Base-by-base conservation (phyloP, 768 basidiomycete species). In the Holtermanniella nyarrowii region DNA sequence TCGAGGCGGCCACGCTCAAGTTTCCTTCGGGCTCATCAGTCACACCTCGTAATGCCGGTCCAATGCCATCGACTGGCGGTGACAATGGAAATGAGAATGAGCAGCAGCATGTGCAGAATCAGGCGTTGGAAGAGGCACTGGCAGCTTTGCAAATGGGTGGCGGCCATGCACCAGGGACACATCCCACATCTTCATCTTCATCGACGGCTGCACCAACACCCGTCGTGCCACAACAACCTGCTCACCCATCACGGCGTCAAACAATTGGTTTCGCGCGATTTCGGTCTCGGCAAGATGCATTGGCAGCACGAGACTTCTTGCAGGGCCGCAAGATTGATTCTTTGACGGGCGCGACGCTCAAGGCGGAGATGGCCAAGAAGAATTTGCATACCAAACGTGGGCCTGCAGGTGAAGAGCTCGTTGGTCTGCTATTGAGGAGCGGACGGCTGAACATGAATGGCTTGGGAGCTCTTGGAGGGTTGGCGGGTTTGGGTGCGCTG, bases 351-450 rank as follows among this genome's bases (percentile, higher is more conserved):
- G 82, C 87, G 0, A 84, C 90, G 2, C 72, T 99, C 37, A 97
- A 96, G 72, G 95, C 93, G 20, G 95, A 97, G 74, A 96, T 99
- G 91, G 95, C 95, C 18, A 97, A 97, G 81, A 99, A 99, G 79
- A 97, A 99, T 66, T 73, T 99, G 37, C 93, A 99, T 66, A 93
- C 90, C 18, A 95, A 93, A 75, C 77, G 88, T 37, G 86, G 86
- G 2, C 82, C 88, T 21, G 86, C 86, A n/a, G 80, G 62, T 11
- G 70, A 70, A 23, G 70, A 71, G 47, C 39, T 69, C 24, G 59
- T 66, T 4, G 63, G 68, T 20, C 44, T 67, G 26, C 51, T 68
- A 44, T 45, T 66, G 4, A 44, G 63, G 27, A 58, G 55, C 14
- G 65, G 67, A 5, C 48, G 66, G 49, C 46, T 68, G 10, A 37